phyloP scores from a whole-genome alignment of 352 stramenopile species.

The Pseudoperonospora humuli region DNA sequence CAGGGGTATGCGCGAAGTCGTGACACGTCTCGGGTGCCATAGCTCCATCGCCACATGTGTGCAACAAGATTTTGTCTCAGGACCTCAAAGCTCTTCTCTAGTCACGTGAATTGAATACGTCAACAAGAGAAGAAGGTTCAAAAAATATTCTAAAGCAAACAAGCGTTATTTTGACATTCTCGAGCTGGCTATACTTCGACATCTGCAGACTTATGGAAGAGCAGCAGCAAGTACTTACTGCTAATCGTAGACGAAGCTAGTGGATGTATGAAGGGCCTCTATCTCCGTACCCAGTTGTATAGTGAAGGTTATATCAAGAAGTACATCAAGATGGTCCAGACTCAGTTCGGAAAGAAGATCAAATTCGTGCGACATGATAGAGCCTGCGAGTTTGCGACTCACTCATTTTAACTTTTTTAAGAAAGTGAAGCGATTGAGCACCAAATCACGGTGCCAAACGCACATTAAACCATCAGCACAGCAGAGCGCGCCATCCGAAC shows the following conservation, averaged over 20 bases:
- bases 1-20: no score
- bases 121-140: no score
- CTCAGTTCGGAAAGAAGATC: neutral
- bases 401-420: neutral
- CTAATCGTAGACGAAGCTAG: neutral
- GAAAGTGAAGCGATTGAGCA: neutral
- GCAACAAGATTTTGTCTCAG: no score
- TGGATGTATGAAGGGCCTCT: neutral
- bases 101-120: no score
- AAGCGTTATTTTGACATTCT: neutral
- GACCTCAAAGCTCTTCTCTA: no score
- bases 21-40: no score
- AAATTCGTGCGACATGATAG: neutral
- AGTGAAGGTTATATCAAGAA: neutral
- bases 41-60: no score
- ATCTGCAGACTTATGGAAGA: neutral
- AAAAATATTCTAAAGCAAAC: neutral
- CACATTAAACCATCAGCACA: neutral
- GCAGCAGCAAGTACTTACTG: neutral
- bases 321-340: neutral
- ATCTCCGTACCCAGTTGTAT: neutral
- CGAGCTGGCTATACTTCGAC: neutral
- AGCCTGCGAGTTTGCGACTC: neutral
- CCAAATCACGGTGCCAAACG: neutral
- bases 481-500: slow-evolving; percentile 6